Evolutionary conservation across 495 filamentous ascomycete species (phyloP).

Genomic region (Polyplosphaeria fusca): DNA sequence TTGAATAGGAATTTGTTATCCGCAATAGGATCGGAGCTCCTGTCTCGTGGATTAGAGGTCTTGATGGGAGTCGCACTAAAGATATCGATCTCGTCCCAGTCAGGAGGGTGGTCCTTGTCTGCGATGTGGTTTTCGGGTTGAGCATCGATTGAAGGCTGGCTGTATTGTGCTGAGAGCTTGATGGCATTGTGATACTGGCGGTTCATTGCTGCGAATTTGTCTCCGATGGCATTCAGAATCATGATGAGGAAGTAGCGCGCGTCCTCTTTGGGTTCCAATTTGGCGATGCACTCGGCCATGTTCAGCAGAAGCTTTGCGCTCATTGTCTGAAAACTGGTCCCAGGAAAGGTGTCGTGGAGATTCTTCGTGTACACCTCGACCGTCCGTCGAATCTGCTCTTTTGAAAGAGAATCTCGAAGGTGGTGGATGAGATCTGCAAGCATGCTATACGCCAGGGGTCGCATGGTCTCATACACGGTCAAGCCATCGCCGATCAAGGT

Average conservation of each 20-base stretch:
- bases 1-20: constrained; percentile 99
- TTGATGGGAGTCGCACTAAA: constrained; percentile 96
- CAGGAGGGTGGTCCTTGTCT: constrained; percentile 72
- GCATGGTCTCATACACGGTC: constrained; percentile 94
- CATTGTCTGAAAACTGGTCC: constrained; percentile 99
- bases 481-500: constrained; percentile 93
- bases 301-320: constrained; percentile 95
- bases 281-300: constrained; percentile 95
- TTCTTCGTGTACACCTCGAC: constrained; percentile 97
- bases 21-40: constrained; percentile 85
- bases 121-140: constrained; percentile 76
- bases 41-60: constrained; percentile 86
- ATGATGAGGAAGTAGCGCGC: constrained; percentile 94
- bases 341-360: constrained; percentile 90
- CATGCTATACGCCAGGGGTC: constrained; percentile 96
- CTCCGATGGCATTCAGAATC: constrained; percentile 95
- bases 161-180: constrained; percentile 77
- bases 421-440: constrained; percentile 97
- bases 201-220: constrained; percentile 98
- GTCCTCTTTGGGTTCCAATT: constrained; percentile 83
- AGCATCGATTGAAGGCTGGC: constrained; percentile 61
- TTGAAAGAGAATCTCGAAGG: constrained; percentile 77
- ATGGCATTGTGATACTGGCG: constrained; percentile 90
- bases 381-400: constrained; percentile 87
- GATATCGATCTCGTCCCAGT: constrained; percentile 98